Conservation (phyloP, 176 grass and related monocot genomes). For the Avena eriantha region DNA sequence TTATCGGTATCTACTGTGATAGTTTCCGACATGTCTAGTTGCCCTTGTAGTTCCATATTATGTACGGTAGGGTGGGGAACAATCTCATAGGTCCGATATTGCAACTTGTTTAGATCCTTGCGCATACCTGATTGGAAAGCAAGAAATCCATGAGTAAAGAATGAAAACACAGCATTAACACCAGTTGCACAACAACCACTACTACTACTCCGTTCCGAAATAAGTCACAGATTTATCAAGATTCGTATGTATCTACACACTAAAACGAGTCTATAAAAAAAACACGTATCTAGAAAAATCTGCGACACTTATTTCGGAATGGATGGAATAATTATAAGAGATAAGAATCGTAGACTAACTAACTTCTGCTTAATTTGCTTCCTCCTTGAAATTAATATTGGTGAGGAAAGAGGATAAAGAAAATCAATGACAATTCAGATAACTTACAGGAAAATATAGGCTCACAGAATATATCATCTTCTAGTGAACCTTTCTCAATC, state of each 20-base stretch:
- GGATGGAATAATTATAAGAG: background rate
- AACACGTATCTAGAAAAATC: too few species aligned
- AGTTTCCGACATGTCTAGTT: constrained; percentile 33
- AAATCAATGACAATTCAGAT: constrained; percentile 22
- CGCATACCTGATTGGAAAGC: constrained; percentile 60
- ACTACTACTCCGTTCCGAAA: background rate
- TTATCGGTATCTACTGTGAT: constrained; percentile 34
- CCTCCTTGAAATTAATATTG: background rate
- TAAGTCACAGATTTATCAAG: too few species aligned
- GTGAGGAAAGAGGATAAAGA: constrained; percentile 27
- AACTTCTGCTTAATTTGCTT: constrained; percentile 21
- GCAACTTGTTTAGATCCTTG: constrained; percentile 63
- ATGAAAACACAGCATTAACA: constrained; percentile 1
- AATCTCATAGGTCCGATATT: constrained; percentile 54
- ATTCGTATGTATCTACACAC: too few species aligned
- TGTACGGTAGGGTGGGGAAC: constrained; percentile 33
- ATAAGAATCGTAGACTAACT: constrained; percentile 18
- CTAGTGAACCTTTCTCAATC: constrained; percentile 89
- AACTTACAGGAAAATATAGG: constrained; percentile 69
- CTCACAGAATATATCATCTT: constrained; percentile 88
- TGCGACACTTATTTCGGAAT: too few species aligned
- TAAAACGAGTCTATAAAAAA: too few species aligned
- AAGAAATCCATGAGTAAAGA: constrained; percentile 22
- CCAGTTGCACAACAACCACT: background rate
- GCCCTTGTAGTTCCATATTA: constrained; percentile 38